phyloP scores from a whole-genome alignment of 2,329 filamentous ascomycete genomes.

The Volutella citrinella region DNA sequence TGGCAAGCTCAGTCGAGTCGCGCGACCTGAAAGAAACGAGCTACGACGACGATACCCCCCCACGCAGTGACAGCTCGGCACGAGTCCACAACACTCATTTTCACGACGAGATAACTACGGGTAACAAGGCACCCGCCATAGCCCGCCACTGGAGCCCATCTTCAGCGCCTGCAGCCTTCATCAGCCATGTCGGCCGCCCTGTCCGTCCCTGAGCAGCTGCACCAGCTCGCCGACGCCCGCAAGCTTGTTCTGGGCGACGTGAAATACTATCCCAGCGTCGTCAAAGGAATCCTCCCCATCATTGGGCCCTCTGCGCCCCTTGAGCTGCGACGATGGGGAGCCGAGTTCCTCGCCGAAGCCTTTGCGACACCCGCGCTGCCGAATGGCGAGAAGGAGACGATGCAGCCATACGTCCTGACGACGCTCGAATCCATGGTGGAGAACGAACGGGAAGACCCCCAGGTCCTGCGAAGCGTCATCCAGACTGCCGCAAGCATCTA shows the following conservation, averaged over 20 bases:
- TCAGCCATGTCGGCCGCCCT: conserved; percentile 52
- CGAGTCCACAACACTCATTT: conserved; percentile 10
- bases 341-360: conserved; percentile 92
- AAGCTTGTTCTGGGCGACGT: conserved; percentile 85
- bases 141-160: too few relatives aligned
- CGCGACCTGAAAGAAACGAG: conserved; percentile 28
- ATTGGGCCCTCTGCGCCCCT: conserved; percentile 71
- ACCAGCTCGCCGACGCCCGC: conserved; percentile 85
- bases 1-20: conserved; percentile 29
- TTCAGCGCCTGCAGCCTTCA: too few relatives aligned
- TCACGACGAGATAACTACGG: too few relatives aligned
- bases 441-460: conserved; percentile 69
- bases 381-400: conserved; percentile 73
- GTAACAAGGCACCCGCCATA: too few relatives aligned
- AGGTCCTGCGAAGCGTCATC: conserved; percentile 81
- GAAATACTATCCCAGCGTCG: conserved; percentile 85
- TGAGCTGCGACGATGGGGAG: conserved; percentile 90
- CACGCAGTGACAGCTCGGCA: conserved; percentile 6
- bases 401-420: conserved; percentile 74
- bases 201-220: conserved; percentile 71
- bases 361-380: conserved; percentile 88
- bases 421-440: conserved; percentile 70
- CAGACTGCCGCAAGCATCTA: conserved; percentile 92
- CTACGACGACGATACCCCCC: too few relatives aligned
- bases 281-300: conserved; percentile 90